Conservation (phyloP, 1,284 basidiomycete species). For the Tylopilus orsonianus region DNA sequence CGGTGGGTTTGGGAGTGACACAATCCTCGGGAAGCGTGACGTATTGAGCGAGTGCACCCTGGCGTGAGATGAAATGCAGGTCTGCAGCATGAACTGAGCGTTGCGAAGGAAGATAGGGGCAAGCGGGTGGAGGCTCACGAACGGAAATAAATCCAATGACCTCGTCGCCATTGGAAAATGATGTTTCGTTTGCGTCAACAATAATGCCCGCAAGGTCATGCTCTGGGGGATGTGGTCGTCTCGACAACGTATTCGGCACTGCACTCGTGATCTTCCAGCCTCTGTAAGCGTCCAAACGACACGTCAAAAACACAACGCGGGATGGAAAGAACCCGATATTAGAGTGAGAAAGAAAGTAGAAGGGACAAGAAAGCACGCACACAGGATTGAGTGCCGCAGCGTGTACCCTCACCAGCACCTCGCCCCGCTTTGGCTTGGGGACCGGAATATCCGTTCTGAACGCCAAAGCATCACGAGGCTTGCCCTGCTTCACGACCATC, state of each 20-base stretch:
- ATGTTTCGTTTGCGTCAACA: slow-evolving; percentile 50
- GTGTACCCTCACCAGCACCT: slow-evolving; percentile 58
- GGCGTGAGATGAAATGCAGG: slow-evolving; percentile 31
- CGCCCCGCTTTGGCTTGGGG: slow-evolving; percentile 32
- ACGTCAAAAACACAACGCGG: too few relatives aligned
- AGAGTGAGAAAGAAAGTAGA: neutral
- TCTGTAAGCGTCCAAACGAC: slow-evolving; percentile 27
- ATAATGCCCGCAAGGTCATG: slow-evolving; percentile 64
- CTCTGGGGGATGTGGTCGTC: slow-evolving; percentile 54
- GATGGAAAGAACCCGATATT: neutral
- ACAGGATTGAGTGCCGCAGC: slow-evolving; percentile 70
- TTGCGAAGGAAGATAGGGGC: neutral
- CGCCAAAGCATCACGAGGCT: slow-evolving; percentile 46
- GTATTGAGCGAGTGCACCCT: slow-evolving; percentile 59
- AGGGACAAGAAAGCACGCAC: slow-evolving; percentile 36
- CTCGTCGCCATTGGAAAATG: slow-evolving; percentile 54
- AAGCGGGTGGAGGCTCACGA: slow-evolving; percentile 30
- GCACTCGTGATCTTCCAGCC: slow-evolving; percentile 58
- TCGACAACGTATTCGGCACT: slow-evolving; percentile 48
- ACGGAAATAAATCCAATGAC: slow-evolving; percentile 55
- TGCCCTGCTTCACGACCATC: slow-evolving; percentile 38
- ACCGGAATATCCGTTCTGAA: slow-evolving; percentile 48
- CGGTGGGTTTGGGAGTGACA: slow-evolving; percentile 46
- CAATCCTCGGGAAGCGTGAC: slow-evolving; percentile 41
- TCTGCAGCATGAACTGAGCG: neutral